Base-by-base conservation (phyloP, 768 basidiomycete genomes). In the Mycena maculata region DNA sequence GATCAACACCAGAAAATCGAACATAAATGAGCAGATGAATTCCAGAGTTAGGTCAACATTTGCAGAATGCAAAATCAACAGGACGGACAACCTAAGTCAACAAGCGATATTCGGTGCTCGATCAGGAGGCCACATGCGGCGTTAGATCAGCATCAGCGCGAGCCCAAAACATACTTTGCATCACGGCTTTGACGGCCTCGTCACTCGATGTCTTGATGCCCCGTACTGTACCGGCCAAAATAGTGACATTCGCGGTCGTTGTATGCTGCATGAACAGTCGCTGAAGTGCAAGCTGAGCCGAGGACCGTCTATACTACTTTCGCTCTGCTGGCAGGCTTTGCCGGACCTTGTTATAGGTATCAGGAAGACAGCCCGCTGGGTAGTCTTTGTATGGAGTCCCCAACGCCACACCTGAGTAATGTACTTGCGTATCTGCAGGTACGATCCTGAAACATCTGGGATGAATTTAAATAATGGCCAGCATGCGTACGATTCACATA, bases 231-330 rank as follows among this genome's bases (percentile, higher is more conserved):
- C 71, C 71, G 1, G 61, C 18, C 9, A 72, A 1, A 1, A 68
- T 16, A 16, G 33, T 41, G 3, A 69, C 50, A 10, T 61, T 55
- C 22, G 25, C 20, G 1, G 42, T 15, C 16, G 48, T 38, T 0
- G 59, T 8, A n/a, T 60, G 38, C 48, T 50, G 39, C 39, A 22
- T 48, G 27, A 70, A 50, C 15, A 72, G 55, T 18, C 63, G 31
- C 4, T 71, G 42, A 1, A 77, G 47, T 0, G 69, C 53, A 4
- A 69, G 73, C 65, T 78, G 75, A 9, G 68, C 60, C 20, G 49
- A 36, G 33, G 71, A 61, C 3, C 76, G 67, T 11, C 70, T 62
- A 18, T n/a, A n/a, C n/a, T n/a, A n/a, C n/a, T n/a, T n/a, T n/a
- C n/a, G n/a, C n/a, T n/a, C n/a, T n/a, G n/a, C n/a, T n/a, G n/a